Percentiles rank a stretch among this genome's conserved stretches.
Conservation (phyloP, 1,284 basidiomycete genomes). For the Ceratobasidium sp. region DNA sequence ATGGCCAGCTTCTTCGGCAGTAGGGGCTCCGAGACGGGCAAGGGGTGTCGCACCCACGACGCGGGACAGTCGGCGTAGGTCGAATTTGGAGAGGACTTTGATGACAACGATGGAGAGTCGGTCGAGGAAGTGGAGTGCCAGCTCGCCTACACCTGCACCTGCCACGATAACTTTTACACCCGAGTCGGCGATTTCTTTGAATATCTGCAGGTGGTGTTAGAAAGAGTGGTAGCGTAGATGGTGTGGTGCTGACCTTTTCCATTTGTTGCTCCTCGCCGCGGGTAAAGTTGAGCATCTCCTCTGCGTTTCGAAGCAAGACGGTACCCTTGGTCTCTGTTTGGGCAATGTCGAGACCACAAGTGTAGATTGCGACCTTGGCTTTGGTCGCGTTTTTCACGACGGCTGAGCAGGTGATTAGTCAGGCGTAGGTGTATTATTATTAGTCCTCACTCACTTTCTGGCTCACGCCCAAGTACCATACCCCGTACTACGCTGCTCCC, state of each 20-base stretch:
- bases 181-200: constrained; percentile 96
- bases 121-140: constrained; percentile 97
- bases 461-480: constrained; percentile 97
- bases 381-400: constrained; percentile 80
- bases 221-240: background rate
- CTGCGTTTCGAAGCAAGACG: constrained; percentile 93
- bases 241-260: constrained; percentile 71
- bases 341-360: constrained; percentile 88
- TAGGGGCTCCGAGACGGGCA: constrained; percentile 94
- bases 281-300: constrained; percentile 97
- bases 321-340: constrained; percentile 99
- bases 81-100: constrained; percentile 98
- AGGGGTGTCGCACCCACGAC: constrained; percentile 97
- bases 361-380: constrained; percentile 94
- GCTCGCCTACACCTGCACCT: constrained; percentile 91
- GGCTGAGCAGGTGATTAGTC: constrained; percentile 58
- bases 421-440: too few relatives aligned
- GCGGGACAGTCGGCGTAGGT: constrained; percentile 91
- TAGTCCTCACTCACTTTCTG: constrained; percentile 83
- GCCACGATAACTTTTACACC: constrained; percentile 95
- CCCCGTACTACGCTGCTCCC: constrained; percentile 91
- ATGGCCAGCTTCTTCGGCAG: constrained; percentile 93
- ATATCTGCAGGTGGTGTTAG: constrained; percentile 65
- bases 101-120: constrained; percentile 92
- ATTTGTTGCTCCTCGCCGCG: constrained; percentile 94